Percentiles rank a stretch among this genome's conserved stretches.
These are phyloP conservation scores for Nemania diffusa DNA, from an alignment of 2,329 filamentous ascomycete species.

Conservation along the genomic window DNA sequence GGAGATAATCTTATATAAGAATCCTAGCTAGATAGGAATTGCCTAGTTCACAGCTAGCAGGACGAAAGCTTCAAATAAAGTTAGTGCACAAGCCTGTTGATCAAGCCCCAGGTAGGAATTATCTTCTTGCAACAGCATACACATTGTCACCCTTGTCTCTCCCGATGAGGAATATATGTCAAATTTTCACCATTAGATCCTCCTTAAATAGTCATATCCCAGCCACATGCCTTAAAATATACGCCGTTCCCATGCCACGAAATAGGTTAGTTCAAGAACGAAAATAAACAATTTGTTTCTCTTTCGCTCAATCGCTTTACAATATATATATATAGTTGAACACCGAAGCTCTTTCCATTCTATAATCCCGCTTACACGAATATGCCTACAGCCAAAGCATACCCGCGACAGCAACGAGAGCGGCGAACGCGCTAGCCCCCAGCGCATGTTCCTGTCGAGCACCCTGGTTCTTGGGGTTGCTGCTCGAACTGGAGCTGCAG, in stretches of 20 bases:
- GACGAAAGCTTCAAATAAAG: too few species aligned
- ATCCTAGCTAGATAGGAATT: too few species aligned
- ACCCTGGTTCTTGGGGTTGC: conserved; percentile 40
- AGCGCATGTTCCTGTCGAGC: conserved; percentile 43
- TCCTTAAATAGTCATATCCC: conserved; percentile 1
- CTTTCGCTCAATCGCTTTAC: conserved; percentile 7
- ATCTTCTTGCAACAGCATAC: background rate
- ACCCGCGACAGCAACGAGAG: conserved; percentile 46
- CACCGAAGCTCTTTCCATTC: conserved; percentile 9
- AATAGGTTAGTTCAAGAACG: background rate
- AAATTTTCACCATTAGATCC: conserved; percentile 23
- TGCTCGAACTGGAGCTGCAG: conserved; percentile 32
- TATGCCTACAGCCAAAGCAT: conserved; percentile 46
- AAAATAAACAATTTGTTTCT: background rate
- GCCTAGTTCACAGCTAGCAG: too few species aligned
- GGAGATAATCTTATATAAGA: too few species aligned
- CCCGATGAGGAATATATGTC: conserved; percentile 17
- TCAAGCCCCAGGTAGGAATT: background rate
- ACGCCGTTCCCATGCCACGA: conserved; percentile 16
- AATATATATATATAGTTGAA: conserved; percentile 20
- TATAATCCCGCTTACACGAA: background rate
- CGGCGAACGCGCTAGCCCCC: conserved; percentile 49
- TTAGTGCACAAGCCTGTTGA: too few species aligned
- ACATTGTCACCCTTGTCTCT: background rate
- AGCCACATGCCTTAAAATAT: conserved; percentile 5